Evolutionary conservation across 257 asterid genomes (phyloP).

Genomic region (Solanum gandarillasii): DNA sequence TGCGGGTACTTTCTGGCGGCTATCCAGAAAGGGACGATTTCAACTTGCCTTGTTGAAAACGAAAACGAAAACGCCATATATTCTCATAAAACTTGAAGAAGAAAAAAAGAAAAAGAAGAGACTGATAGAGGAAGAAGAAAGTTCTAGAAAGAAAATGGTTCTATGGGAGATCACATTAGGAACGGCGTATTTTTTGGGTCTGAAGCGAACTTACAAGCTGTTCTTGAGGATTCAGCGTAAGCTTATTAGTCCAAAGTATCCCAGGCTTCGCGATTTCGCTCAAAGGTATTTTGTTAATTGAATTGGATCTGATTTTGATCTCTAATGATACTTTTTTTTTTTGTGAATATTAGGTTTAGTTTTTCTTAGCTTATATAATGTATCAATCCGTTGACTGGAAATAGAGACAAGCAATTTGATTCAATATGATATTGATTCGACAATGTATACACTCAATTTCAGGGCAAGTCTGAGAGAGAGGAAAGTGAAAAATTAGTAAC

Average conservation of each 20-base stretch:
- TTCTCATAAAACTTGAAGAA: neutral
- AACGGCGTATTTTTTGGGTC: constrained; percentile 84
- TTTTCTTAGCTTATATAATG: neutral
- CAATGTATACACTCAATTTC: neutral
- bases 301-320: neutral
- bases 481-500: neutral
- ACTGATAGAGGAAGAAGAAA: neutral
- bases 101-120: neutral
- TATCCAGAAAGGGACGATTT: neutral
- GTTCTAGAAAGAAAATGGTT: constrained; percentile 41
- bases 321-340: neutral
- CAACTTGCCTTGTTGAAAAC: neutral
- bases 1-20: neutral
- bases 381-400: neutral
- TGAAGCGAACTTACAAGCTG: constrained; percentile 61
- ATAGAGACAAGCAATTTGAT: neutral
- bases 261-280: constrained; percentile 52
- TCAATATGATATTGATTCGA: neutral
- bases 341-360: neutral
- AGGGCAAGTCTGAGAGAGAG: neutral
- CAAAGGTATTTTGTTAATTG: constrained; percentile 28
- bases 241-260: constrained; percentile 46
- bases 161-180: constrained; percentile 86
- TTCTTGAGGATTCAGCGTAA: constrained; percentile 70
- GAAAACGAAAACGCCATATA: neutral